Evolutionary conservation across 2,329 filamentous ascomycete species (phyloP).

Genomic region (Teratosphaeria destructans): DNA sequence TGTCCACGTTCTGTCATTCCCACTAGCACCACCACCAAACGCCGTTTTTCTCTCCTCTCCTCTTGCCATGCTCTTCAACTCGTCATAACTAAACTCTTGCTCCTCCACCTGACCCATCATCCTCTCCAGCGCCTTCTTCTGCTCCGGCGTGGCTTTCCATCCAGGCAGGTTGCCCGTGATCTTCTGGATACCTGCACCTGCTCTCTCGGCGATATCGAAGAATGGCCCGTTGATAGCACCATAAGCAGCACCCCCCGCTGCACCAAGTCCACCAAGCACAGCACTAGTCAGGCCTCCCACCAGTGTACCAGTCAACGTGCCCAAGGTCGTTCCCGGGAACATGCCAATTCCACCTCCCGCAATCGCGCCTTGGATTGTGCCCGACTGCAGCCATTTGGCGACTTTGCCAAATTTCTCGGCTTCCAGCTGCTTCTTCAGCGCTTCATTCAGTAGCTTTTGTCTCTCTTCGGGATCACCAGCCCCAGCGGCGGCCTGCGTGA

Average conservation of each 20-base stretch:
- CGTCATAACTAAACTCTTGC: conserved; percentile 13
- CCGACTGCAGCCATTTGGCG: conserved; percentile 21
- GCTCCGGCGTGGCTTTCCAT: conserved; percentile 21
- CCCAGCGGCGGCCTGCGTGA: conserved; percentile 18
- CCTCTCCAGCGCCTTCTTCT: conserved; percentile 23
- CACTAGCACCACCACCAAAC: background rate
- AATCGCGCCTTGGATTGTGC: conserved; percentile 21
- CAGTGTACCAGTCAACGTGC: conserved; percentile 21
- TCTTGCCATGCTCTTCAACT: conserved; percentile 7
- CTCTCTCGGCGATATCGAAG: conserved; percentile 18
- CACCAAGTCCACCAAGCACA: conserved; percentile 20
- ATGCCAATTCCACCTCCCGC: conserved; percentile 22
- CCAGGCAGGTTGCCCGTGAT: conserved; percentile 20
- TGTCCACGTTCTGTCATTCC: background rate
- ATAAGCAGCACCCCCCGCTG: conserved; percentile 11
- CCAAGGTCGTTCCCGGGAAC: conserved; percentile 17
- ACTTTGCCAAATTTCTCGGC: conserved; percentile 24
- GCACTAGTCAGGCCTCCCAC: conserved; percentile 19
- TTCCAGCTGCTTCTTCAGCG: conserved; percentile 19
- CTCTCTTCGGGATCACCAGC: conserved; percentile 22
- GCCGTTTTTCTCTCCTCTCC: background rate
- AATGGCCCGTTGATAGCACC: conserved; percentile 20
- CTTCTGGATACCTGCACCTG: conserved; percentile 15
- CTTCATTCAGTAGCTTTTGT: conserved; percentile 23
- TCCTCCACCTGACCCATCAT: conserved; percentile 21